Conservation (phyloP, 495 filamentous ascomycete species). For the Penicillium arizonense region DNA sequence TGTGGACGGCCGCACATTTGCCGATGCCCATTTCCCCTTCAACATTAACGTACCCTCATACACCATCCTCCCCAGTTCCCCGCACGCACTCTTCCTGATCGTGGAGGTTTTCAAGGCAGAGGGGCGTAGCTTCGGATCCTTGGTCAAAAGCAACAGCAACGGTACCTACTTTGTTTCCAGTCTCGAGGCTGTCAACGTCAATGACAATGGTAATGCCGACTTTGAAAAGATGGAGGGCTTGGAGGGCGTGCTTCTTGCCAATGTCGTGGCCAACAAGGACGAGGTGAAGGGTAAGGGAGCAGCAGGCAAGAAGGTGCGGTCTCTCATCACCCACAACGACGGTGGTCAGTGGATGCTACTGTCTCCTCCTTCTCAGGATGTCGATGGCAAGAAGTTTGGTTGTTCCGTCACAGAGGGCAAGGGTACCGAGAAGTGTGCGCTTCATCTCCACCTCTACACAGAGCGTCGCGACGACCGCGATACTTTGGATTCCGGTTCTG, state of each 20-base stretch:
- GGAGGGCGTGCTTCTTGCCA: conserved; percentile 85
- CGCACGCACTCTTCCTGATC: conserved; percentile 88
- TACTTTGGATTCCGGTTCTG: conserved; percentile 83
- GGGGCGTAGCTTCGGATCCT: conserved; percentile 70
- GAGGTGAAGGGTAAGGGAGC: conserved; percentile 57
- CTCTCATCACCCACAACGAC: conserved; percentile 93
- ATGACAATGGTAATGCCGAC: conserved; percentile 76
- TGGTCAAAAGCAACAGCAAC: conserved; percentile 97
- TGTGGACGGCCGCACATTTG: conserved; percentile 77
- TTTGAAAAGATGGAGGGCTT: conserved; percentile 94
- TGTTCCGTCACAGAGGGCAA: conserved; percentile 56
- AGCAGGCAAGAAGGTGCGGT: conserved; percentile 75
- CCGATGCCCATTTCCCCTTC: conserved; percentile 78
- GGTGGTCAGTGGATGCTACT: conserved; percentile 81
- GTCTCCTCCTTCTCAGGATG: conserved; percentile 63
- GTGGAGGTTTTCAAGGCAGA: conserved; percentile 66
- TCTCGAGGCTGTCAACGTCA: conserved; percentile 72
- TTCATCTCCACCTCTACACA: conserved; percentile 94
- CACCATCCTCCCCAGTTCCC: conserved; percentile 89
- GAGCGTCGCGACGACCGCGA: conserved; percentile 76
- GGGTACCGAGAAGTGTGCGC: conserved; percentile 64
- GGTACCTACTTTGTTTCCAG: conserved; percentile 91
- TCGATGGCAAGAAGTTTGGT: conserved; percentile 63
- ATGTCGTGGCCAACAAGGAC: conserved; percentile 73
- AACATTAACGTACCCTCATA: conserved; percentile 79